Evolutionary conservation across 768 basidiomycete species (phyloP), one percentile per base, ranked within the genome.

Genomic region (Pisolithus orientalis): DNA sequence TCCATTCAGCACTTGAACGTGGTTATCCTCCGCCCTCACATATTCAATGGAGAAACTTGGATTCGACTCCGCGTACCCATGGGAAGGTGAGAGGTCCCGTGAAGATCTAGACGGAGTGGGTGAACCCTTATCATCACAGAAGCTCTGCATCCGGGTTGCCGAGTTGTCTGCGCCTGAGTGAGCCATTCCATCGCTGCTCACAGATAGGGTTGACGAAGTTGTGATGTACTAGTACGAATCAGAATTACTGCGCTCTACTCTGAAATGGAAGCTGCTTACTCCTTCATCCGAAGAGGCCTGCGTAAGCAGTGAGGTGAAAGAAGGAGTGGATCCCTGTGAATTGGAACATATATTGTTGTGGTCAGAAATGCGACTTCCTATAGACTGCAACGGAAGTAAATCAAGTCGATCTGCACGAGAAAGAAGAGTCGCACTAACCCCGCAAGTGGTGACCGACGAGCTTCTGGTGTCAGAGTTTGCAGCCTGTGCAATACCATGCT

Each of bases 21-120:
- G 65, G 32, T 68, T 69, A 4, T 69, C 64, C 11, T 64, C 65
- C 27, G 64, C 59, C 40, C 68, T 64, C 9, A 69, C 56, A 29
- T 60, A 67, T 39, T 68, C 62, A 17, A 66, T 25, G 21, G 66
- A 67, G 0, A 58, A 53, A 27, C 51, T 57, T 1, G 63, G 62
- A 14, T 55, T 52, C 28, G 46, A 28, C 6, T 24, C 3, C 24
- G 27, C 44, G 11, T 47, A 13, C 40, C 3, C 17, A 40, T 39
- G 13, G 8, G 13, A 31, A 10, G 32, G 32, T 34, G n/a, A 10
- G 10, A 25, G 25, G 31, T 28, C 9, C 5, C 7, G 32, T 11
- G 21, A n/a, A 13, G 5, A 31, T 14, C n/a, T 24, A 49, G 54
- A 51, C 10, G 50, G 16, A 27, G 46, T 53, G 24, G 37, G 52